phyloP scores from a whole-genome alignment of 371 early-diverging fungal species.

The Mucor piriformis region DNA sequence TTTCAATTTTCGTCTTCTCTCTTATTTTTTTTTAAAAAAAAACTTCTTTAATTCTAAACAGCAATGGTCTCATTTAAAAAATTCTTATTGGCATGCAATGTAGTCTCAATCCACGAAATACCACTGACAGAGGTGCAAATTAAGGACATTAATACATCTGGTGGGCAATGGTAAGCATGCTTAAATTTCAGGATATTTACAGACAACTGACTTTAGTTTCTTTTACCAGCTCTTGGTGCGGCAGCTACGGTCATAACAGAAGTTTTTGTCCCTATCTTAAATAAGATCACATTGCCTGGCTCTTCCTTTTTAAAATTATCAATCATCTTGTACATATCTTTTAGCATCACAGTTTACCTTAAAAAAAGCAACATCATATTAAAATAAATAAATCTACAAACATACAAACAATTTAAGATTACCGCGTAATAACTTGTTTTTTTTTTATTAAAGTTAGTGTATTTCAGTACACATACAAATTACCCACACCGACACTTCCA shows the following conservation, averaged over 20 bases:
- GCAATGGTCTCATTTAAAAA: not conserved
- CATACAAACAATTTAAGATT: not conserved
- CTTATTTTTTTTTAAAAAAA: not conserved
- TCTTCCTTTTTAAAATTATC: not conserved
- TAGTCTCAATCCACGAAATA: not conserved
- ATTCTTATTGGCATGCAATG: not conserved
- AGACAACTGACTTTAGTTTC: not conserved
- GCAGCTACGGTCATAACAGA: conserved; percentile 20
- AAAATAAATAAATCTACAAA: not conserved
- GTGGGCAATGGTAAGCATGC: conserved; percentile 25
- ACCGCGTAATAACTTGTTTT: not conserved
- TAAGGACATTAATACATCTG: conserved; percentile 14
- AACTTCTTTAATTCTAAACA: not conserved
- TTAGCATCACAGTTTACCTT: not conserved
- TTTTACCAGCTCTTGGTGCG: conserved; percentile 20
- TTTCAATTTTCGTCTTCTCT: not conserved
- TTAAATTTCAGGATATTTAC: not conserved
- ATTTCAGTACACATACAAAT: no score
- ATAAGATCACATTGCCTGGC: not conserved
- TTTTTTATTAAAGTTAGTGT: not conserved
- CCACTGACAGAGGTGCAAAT: not conserved
- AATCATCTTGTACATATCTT: not conserved
- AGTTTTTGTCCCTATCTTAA: conserved; percentile 11
- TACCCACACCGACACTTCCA: no score
- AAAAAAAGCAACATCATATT: not conserved